Base-by-base conservation (phyloP, 371 early-diverging fungal species). In the Amoeboradix gromovi region DNA sequence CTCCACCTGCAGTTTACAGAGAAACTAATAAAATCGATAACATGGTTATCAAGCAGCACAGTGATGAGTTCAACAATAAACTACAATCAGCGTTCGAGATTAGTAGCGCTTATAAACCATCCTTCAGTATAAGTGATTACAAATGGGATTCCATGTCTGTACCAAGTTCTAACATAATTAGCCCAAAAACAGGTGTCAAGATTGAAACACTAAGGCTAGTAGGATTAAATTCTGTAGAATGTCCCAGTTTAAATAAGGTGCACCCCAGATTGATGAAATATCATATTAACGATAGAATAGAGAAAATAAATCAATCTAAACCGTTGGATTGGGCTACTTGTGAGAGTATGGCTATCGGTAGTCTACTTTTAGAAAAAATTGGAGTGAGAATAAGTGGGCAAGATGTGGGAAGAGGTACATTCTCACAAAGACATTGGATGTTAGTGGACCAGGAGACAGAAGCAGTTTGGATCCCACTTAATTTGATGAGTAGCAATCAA, bases 351-450 rank as follows among this genome's bases (percentile, higher is more conserved):
- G 95, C 95, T 0, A 87, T 90, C 77, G 96, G 94, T 0, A 82
- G 87, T 0, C 76, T 96, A 29, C 74, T 96, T 30, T 72, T 81
- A 31, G 88, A 94, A 72, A 91, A 88, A 72, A 87, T 29, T 29
- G 31, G 17, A 16, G 90, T 93, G 1, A 85, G 96, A 66, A 86
- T 95, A 66, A 89, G 89, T 31, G 96, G 96, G 0, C 96, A 95
- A 74, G 96, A 95, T 78, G 96, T 95, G 1, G 95, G 92, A 0
- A 87, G 96, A 69, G 95, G 96, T 28, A 95, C 96, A 0, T 95
- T 95, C 75, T 89, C 90, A 29, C 96, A 95, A 73, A 86, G 96
- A 27, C 96, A 95, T 75, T 91, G 85, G 48, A 85, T 94, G 28
- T 81, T 94, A 71, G 89, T 91, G 82, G 90, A 92, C 77, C 87